These are phyloP conservation scores for Melanopsichium pennsylvanicum DNA, from an alignment of 1,284 basidiomycete species.

Conservation along the genomic window DNA sequence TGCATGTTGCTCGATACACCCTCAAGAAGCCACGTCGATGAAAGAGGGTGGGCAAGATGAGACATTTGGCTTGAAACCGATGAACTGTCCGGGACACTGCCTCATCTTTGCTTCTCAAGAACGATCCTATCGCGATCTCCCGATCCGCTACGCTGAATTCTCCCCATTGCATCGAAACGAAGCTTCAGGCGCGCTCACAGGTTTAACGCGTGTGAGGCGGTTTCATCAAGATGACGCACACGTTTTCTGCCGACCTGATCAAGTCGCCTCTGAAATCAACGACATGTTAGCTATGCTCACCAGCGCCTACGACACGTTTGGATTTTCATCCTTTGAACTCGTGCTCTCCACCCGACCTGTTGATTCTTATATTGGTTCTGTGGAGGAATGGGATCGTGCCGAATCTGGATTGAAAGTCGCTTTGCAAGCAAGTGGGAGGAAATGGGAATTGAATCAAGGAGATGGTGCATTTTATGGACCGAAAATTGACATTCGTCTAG, in stretches of 20 bases:
- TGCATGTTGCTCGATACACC: slow-evolving; percentile 37
- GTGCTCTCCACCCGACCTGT: slow-evolving; percentile 62
- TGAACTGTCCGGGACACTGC: slow-evolving; percentile 65
- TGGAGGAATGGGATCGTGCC: slow-evolving; percentile 58
- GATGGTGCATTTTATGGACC: slow-evolving; percentile 65
- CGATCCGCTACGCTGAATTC: slow-evolving; percentile 61
- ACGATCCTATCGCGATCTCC: slow-evolving; percentile 59
- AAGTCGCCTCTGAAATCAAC: slow-evolving; percentile 54
- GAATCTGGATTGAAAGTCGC: slow-evolving; percentile 51
- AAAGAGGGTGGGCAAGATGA: slow-evolving; percentile 15
- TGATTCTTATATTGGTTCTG: slow-evolving; percentile 46
- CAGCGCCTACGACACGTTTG: slow-evolving; percentile 60
- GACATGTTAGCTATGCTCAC: slow-evolving; percentile 63
- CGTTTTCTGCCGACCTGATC: slow-evolving; percentile 60
- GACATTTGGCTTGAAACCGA: slow-evolving; percentile 61
- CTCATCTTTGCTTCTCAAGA: slow-evolving; percentile 57
- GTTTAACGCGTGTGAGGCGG: slow-evolving; percentile 58
- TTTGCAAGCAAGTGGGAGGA: slow-evolving; percentile 42
- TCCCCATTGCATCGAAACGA: slow-evolving; percentile 63
- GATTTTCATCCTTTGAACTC: slow-evolving; percentile 59
- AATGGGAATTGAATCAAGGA: slow-evolving; percentile 58
- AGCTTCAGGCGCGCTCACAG: slow-evolving; percentile 56
- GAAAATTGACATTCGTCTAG: slow-evolving; percentile 64
- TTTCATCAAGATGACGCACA: slow-evolving; percentile 65
- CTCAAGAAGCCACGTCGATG: not conserved